Evolutionary conservation across 1,284 basidiomycete genomes (phyloP).

Genomic region (Cutaneotrichosporon cyanovorans): DNA sequence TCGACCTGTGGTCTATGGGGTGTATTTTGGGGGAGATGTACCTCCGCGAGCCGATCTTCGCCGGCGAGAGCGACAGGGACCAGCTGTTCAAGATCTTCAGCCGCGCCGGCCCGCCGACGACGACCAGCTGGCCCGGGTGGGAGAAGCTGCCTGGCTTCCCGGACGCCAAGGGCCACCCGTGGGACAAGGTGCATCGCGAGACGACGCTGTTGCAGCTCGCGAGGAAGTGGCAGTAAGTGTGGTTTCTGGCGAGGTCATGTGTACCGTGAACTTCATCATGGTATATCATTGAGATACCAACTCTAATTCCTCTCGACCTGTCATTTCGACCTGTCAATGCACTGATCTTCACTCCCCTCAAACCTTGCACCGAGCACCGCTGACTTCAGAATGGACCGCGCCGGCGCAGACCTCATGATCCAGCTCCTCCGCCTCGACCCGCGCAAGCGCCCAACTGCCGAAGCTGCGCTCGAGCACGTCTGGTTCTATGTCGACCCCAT

Average conservation of each 20-base stretch:
- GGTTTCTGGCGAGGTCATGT: no score
- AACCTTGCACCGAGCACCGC: background rate
- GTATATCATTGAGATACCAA: no score
- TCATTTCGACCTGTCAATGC: no score
- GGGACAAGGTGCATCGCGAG: slow-evolving; percentile 29
- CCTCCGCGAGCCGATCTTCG: slow-evolving; percentile 74
- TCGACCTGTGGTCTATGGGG: slow-evolving; percentile 97
- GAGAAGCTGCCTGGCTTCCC: slow-evolving; percentile 71
- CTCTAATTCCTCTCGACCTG: no score
- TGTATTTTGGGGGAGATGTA: slow-evolving; percentile 95
- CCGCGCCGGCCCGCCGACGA: slow-evolving; percentile 79
- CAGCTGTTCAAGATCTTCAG: slow-evolving; percentile 84
- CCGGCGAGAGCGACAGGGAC: slow-evolving; percentile 79
- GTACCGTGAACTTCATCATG: no score
- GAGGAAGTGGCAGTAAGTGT: slow-evolving; percentile 30
- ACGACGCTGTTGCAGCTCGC: slow-evolving; percentile 22
- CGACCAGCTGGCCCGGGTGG: slow-evolving; percentile 67
- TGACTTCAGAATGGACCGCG: slow-evolving; percentile 31
- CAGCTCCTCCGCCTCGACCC: slow-evolving; percentile 51
- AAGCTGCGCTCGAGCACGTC: slow-evolving; percentile 48
- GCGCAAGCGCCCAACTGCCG: slow-evolving; percentile 49
- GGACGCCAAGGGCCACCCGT: slow-evolving; percentile 48
- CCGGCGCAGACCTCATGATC: slow-evolving; percentile 45
- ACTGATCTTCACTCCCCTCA: no score
- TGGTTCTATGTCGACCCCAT: slow-evolving; percentile 70